Evolutionary conservation across 2,329 filamentous ascomycete species (phyloP), one percentile per base, ranked within the genome.

Genomic region (Cercospora canescens): DNA sequence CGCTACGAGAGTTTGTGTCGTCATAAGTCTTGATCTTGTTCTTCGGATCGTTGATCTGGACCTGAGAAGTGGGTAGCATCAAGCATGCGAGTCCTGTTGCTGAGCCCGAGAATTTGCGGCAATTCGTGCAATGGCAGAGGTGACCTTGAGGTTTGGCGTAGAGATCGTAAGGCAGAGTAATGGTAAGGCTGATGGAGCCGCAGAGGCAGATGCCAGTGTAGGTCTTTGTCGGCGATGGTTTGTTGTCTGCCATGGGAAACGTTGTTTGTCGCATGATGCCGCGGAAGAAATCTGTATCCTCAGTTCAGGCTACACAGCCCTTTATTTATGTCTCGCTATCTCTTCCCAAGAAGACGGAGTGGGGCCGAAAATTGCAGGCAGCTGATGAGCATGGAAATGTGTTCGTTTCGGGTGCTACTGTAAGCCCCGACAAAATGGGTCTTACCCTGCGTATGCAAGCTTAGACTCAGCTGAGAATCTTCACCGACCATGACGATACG

Each of bases 101-200:
- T 9, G 75, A 75, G 55, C 81, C 79, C 1, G 80, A 75, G 0
- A 77, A 75, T 67, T 82, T 82, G 52, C 79, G 79, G 71, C 81
- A 83, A 63, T 82, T 83, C 21, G 71, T 67, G 71, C 82, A 83
- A 66, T 83, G 81, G 71, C 81, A 83, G 5, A 82, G 69, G 64
- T 80, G 78, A 1, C 81, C 81, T 56, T 79, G 71, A n/a, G 77
- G 75, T 32, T 71, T 71, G 3, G 74, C 75, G 69, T 81, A 82
- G 37, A 82, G 77, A 14, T 81, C 78, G 11, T 82, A 80, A 58
- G 76, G 66, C 14, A 66, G 35, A 0, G 16, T 60, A 5, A 70
- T 58, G 12, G 26, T 34, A 45, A 70, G 32, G 26, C 37, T 76
- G 68, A 83, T 80, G 16, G 76, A 80, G 1, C 65, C 65, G 30